Percentiles rank a stretch among this genome's conserved stretches.
Conservation (phyloP, 2,329 filamentous ascomycete genomes). For the Tolypocladium amazonense region DNA sequence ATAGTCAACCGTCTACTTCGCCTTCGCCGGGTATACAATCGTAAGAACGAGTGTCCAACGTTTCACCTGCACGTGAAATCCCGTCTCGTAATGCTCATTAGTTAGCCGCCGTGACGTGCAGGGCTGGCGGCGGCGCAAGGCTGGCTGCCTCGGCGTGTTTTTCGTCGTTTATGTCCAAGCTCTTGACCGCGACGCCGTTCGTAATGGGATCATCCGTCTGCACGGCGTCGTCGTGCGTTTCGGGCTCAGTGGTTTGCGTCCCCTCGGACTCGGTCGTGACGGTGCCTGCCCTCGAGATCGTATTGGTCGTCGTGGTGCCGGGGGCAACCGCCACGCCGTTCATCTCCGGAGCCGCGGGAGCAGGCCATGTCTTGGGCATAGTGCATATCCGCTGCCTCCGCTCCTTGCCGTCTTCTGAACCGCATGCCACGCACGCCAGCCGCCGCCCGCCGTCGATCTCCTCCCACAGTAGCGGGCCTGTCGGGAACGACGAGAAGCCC, state of each 20-base stretch:
- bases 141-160: slow-evolving; percentile 4
- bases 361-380: slow-evolving; percentile 29
- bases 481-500: slow-evolving; percentile 40
- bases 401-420: slow-evolving; percentile 32
- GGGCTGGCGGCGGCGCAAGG: not conserved
- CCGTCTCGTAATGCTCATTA: not conserved
- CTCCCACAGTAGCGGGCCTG: slow-evolving; percentile 47
- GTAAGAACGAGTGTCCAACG: not conserved
- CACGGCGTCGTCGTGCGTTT: slow-evolving; percentile 12
- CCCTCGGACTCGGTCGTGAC: slow-evolving; percentile 10
- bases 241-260: slow-evolving; percentile 13
- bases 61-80: not conserved
- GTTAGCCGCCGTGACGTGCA: not conserved
- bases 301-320: not conserved
- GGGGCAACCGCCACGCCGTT: slow-evolving; percentile 4
- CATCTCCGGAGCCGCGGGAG: not conserved
- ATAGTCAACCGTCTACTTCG: not conserved
- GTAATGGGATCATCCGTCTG: slow-evolving; percentile 17
- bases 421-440: slow-evolving; percentile 43
- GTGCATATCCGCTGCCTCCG: slow-evolving; percentile 39
- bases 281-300: slow-evolving; percentile 1
- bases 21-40: not conserved
- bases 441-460: slow-evolving; percentile 30
- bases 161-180: slow-evolving; percentile 18
- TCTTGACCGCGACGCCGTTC: slow-evolving; percentile 18